Evolutionary conservation across 169 alveolate genomes (phyloP).

Genomic region (Eimeria falciformis): DNA sequence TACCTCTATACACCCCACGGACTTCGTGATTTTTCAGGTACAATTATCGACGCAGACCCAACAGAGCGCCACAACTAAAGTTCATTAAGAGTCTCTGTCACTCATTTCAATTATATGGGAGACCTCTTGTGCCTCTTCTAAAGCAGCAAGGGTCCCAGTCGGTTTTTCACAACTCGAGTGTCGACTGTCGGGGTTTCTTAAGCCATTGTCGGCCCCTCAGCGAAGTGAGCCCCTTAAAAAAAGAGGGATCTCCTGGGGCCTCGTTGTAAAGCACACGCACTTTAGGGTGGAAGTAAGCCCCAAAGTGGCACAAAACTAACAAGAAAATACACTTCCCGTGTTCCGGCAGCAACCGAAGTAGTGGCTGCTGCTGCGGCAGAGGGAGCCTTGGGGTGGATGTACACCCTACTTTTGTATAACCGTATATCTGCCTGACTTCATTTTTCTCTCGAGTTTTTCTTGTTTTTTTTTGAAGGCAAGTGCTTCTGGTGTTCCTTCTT

Average conservation of each 20-base stretch:
- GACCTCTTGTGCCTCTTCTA: no score
- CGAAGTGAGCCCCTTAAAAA: background rate
- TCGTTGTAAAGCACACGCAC: no score
- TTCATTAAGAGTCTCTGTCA: background rate
- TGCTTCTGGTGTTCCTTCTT: background rate
- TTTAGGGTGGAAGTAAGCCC: no score
- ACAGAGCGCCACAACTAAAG: background rate
- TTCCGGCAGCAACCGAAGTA: background rate
- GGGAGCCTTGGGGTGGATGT: no score
- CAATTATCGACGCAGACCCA: background rate
- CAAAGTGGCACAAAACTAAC: no score
- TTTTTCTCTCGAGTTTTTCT: slow-evolving; percentile 48
- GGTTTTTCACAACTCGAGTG: background rate
- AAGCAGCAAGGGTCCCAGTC: background rate
- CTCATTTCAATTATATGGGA: no score
- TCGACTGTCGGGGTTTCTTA: background rate
- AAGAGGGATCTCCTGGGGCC: background rate
- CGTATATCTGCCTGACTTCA: background rate
- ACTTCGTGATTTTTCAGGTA: background rate
- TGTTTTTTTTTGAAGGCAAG: background rate
- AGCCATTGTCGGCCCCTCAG: background rate
- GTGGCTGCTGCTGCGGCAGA: slow-evolving; percentile 3
- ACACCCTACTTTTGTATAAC: background rate
- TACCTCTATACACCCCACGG: background rate
- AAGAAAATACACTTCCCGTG: no score